Evolutionary conservation across 2,329 filamentous ascomycete species (phyloP).

Genomic region (Sclerotinia subarctica): DNA sequence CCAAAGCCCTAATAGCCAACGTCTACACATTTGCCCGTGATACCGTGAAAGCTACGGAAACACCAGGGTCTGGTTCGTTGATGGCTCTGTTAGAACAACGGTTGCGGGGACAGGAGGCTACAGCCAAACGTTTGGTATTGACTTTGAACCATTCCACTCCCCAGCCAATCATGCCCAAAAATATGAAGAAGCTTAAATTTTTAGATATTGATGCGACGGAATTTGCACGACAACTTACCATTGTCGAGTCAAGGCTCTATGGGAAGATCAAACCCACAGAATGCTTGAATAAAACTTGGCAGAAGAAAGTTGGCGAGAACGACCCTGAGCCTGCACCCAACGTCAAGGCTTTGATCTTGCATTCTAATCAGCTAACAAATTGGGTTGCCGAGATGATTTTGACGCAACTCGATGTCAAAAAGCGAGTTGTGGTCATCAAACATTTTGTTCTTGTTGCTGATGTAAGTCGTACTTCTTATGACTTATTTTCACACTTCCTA

Average conservation of each 20-base stretch:
- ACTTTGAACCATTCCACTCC: constrained; percentile 81
- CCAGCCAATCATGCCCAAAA: constrained; percentile 89
- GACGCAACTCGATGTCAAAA: constrained; percentile 90
- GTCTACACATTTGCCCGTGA: constrained; percentile 90
- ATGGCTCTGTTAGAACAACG: constrained; percentile 88
- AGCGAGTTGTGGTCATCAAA: constrained; percentile 95
- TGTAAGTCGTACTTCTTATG: constrained; percentile 53
- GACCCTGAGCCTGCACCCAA: constrained; percentile 86
- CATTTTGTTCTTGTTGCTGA: constrained; percentile 96
- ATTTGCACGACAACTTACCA: constrained; percentile 95
- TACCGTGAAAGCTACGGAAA: constrained; percentile 88
- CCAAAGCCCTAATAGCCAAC: constrained; percentile 78
- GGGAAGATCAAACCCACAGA: constrained; percentile 95
- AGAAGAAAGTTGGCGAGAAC: constrained; percentile 83
- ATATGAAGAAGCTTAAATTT: constrained; percentile 99
- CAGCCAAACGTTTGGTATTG: constrained; percentile 80
- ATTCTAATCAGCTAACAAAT: constrained; percentile 98
- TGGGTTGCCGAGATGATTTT: constrained; percentile 99
- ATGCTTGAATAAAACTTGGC: constrained; percentile 98
- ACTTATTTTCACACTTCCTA: constrained; percentile 28
- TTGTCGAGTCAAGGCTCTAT: constrained; percentile 92
- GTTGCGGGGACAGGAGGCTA: constrained; percentile 80
- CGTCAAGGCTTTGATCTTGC: constrained; percentile 91
- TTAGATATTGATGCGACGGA: constrained; percentile 93
- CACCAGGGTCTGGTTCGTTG: constrained; percentile 79